Percentiles rank a stretch among this genome's conserved stretches.
Conservation (phyloP, 805 yeast species). For the Wickerhamomyces canadensis region DNA sequence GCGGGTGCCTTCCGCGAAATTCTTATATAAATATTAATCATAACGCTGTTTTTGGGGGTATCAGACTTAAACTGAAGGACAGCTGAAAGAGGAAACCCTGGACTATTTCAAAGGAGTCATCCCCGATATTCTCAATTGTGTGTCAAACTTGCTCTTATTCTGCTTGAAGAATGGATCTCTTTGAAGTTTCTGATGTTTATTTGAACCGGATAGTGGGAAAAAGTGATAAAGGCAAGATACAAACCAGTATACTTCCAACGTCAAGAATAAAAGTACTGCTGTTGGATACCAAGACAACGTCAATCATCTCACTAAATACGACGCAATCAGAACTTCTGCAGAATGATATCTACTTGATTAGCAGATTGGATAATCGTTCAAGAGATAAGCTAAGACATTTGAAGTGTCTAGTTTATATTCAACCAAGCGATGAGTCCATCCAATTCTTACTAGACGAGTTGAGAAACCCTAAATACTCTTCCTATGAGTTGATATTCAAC, state of each 20-base stretch:
- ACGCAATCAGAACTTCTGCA: slow-evolving; percentile 82
- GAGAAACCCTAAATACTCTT: slow-evolving; percentile 69
- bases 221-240: slow-evolving; percentile 1
- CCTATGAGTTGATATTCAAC: slow-evolving; percentile 73
- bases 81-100: too few species aligned
- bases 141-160: background rate
- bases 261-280: slow-evolving; percentile 63
- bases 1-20: too few species aligned
- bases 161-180: slow-evolving; percentile 38
- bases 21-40: too few species aligned
- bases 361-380: slow-evolving; percentile 52
- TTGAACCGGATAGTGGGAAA: slow-evolving; percentile 32
- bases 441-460: slow-evolving; percentile 60
- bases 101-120: slow-evolving; percentile 4
- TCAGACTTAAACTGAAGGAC: too few species aligned
- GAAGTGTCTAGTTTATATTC: slow-evolving; percentile 72
- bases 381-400: slow-evolving; percentile 75
- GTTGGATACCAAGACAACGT: slow-evolving; percentile 74
- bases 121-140: background rate
- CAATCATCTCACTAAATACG: slow-evolving; percentile 80
- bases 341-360: slow-evolving; percentile 81
- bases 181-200: slow-evolving; percentile 40
- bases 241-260: slow-evolving; percentile 20
- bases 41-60: too few species aligned
- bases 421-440: slow-evolving; percentile 66